These are phyloP conservation scores for Cercospora beticola DNA, from an alignment of 2,329 filamentous ascomycete genomes.

Conservation along the genomic window DNA sequence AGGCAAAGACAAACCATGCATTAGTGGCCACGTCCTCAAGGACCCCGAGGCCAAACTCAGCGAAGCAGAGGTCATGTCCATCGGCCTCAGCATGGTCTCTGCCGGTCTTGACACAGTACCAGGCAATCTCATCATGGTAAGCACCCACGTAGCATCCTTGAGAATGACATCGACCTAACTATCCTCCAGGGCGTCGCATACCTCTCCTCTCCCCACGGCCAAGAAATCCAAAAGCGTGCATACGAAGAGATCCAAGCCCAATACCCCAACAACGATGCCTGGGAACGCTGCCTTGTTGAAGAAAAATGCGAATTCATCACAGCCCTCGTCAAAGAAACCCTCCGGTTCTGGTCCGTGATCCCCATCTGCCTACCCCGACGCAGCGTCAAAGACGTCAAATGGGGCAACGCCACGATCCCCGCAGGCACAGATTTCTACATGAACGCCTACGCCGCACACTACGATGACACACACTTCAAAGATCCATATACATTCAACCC, in stretches of 20 bases:
- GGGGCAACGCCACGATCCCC: conserved; percentile 66
- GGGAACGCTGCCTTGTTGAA: conserved; percentile 69
- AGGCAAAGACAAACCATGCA: conserved; percentile 67
- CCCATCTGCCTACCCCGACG: conserved; percentile 73
- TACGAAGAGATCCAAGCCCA: conserved; percentile 68
- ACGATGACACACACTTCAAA: conserved; percentile 68
- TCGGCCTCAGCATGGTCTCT: conserved; percentile 79
- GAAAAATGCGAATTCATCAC: conserved; percentile 77
- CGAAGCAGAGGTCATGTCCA: conserved; percentile 72
- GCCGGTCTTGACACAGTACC: conserved; percentile 80
- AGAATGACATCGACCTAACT: neutral
- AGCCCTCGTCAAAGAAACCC: conserved; percentile 73
- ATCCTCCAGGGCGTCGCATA: conserved; percentile 62
- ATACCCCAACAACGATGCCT: conserved; percentile 74
- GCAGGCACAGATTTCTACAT: conserved; percentile 78
- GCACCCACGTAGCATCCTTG: neutral
- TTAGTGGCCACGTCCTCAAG: conserved; percentile 69
- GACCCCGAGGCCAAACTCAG: conserved; percentile 68
- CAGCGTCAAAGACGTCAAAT: conserved; percentile 70
- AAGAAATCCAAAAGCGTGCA: conserved; percentile 68
- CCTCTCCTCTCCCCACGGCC: conserved; percentile 65
- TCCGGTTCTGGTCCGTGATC: conserved; percentile 77
- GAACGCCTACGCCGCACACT: conserved; percentile 74
- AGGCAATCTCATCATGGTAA: conserved; percentile 69
- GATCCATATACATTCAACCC: conserved; percentile 64